These are phyloP conservation scores for Fusarium sp. DNA, from an alignment of 2,329 filamentous ascomycete genomes.

Conservation along the genomic window DNA sequence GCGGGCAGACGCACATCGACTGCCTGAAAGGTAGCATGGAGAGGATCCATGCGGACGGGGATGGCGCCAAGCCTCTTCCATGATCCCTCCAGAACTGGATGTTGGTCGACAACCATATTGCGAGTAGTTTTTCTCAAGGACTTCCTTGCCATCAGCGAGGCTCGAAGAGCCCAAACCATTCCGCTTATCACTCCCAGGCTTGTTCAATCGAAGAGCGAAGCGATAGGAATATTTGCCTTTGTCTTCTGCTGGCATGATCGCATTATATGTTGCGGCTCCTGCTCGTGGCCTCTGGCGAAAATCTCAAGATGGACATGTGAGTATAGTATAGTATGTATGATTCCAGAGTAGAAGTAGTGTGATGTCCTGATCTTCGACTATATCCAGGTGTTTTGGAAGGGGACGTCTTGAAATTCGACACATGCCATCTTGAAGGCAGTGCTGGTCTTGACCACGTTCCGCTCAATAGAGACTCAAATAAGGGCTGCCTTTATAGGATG, in stretches of 20 bases:
- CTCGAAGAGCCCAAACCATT: background rate
- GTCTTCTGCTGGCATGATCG: background rate
- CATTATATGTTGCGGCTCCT: background rate
- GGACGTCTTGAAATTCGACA: background rate
- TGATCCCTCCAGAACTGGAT: background rate
- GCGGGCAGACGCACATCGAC: fast-evolving
- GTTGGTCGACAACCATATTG: background rate
- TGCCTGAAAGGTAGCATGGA: background rate
- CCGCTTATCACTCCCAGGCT: background rate
- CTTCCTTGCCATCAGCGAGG: background rate
- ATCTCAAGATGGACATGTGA: background rate
- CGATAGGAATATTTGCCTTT: background rate
- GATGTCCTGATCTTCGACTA: background rate
- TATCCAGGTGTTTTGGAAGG: background rate
- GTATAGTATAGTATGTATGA: background rate
- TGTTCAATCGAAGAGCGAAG: background rate
- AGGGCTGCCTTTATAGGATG: background rate
- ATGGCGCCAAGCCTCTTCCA: background rate
- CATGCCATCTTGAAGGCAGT: background rate
- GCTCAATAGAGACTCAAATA: fast-evolving
- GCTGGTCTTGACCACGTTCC: background rate
- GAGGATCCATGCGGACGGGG: background rate
- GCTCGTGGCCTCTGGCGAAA: background rate
- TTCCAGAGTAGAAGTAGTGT: background rate
- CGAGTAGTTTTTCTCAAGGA: background rate